phyloP scores from a whole-genome alignment of 1,284 basidiomycete genomes.

The Caloboletus firmus region DNA sequence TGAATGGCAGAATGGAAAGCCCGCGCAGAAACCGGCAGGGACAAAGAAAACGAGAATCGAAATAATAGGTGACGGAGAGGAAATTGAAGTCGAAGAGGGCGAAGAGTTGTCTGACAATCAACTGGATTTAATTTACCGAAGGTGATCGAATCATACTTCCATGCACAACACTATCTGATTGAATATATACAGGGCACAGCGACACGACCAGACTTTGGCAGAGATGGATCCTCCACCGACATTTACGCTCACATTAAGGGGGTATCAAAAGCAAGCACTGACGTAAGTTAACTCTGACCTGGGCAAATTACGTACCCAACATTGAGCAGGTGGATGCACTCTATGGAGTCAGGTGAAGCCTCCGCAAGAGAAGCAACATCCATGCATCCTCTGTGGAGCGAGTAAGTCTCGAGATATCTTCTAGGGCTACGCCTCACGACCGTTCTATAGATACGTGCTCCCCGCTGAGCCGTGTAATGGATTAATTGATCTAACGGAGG shows the following conservation, averaged over 20 bases:
- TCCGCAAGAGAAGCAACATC: conserved; percentile 71
- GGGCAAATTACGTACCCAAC: neutral
- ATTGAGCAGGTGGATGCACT: conserved; percentile 82
- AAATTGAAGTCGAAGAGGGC: conserved; percentile 71
- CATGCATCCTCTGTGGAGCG: conserved; percentile 95
- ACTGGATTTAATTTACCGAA: conserved; percentile 78
- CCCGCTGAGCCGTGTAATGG: conserved; percentile 55
- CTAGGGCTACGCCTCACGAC: neutral
- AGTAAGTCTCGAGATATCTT: conserved; percentile 51
- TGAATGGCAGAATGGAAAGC: conserved; percentile 36
- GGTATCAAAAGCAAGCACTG: conserved; percentile 95
- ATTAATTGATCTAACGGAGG: conserved; percentile 67
- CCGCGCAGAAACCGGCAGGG: conserved; percentile 20
- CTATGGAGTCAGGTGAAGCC: conserved; percentile 73
- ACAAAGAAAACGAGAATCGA: conserved; percentile 46
- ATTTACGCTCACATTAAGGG: conserved; percentile 79
- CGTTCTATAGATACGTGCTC: conserved; percentile 58
- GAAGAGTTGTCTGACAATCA: conserved; percentile 80
- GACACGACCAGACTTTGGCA: conserved; percentile 72
- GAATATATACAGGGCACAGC: conserved; percentile 67
- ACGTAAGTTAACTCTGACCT: conserved; percentile 41
- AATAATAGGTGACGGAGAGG: conserved; percentile 65
- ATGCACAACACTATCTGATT: conserved; percentile 5
- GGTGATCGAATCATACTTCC: conserved; percentile 41
- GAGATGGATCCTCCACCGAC: conserved; percentile 82